Conservation (phyloP, 225 moss, liverwort and hornwort species). For the Antitrichia curtipendula region DNA sequence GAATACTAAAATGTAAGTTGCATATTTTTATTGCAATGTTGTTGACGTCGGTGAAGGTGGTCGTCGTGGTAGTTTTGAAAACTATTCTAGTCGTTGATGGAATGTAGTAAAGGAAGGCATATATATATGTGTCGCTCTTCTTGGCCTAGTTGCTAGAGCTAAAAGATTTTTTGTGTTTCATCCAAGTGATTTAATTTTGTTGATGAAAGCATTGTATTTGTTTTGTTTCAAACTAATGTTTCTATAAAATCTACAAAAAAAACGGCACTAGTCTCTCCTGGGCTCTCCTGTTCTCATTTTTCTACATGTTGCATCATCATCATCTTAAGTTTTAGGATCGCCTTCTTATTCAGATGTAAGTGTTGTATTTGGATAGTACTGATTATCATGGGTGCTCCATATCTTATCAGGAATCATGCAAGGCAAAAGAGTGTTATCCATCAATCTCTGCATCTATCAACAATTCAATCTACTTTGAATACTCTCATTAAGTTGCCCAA, state of each 20-base stretch:
- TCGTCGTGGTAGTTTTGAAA: accelerated
- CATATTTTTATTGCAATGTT: not conserved
- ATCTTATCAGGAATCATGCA: not conserved
- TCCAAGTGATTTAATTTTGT: not conserved
- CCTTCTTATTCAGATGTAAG: not conserved
- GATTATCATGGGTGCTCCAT: not conserved
- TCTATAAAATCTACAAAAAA: too few species aligned
- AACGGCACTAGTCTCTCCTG: accelerated
- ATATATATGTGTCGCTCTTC: accelerated
- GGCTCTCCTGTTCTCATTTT: accelerated
- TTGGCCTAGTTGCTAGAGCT: not conserved
- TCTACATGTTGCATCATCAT: not conserved
- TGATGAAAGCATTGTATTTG: not conserved
- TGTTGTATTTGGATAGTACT: not conserved
- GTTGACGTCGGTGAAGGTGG: not conserved
- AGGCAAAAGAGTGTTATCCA: not conserved
- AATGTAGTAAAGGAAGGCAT: accelerated
- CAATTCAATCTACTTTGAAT: not conserved
- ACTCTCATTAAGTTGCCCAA: not conserved
- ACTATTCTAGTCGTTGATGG: not conserved
- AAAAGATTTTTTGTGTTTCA: too few species aligned
- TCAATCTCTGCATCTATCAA: too few species aligned
- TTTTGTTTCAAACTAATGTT: too few species aligned
- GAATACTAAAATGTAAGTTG: not conserved
- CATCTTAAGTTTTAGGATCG: accelerated